These are phyloP conservation scores for Ustilago shanxiensis DNA, from an alignment of 1,284 basidiomycete genomes.

Conservation along the genomic window DNA sequence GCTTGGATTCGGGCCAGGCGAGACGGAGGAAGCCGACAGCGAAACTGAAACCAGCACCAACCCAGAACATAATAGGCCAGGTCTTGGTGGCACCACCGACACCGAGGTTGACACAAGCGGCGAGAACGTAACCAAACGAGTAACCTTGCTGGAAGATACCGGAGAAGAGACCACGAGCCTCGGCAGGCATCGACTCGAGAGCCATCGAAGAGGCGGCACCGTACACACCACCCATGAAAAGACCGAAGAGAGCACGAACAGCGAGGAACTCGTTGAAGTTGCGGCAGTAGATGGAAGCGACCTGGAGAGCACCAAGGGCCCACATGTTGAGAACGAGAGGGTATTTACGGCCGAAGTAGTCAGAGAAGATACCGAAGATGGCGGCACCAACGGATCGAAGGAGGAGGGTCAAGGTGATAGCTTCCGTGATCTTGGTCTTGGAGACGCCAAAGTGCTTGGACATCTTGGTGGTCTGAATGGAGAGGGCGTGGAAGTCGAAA, in stretches of 20 bases:
- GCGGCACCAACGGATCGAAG: constrained; percentile 56
- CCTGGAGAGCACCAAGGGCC: constrained; percentile 49
- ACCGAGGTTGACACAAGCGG: constrained; percentile 55
- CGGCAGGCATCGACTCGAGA: constrained; percentile 52
- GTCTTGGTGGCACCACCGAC: constrained; percentile 41
- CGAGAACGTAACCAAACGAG: constrained; percentile 56
- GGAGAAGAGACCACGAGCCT: constrained; percentile 51
- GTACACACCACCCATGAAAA: constrained; percentile 57
- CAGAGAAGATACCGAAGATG: constrained; percentile 52
- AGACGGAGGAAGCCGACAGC: constrained; percentile 47
- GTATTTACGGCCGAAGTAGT: constrained; percentile 73
- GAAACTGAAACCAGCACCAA: constrained; percentile 53
- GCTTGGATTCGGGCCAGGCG: constrained; percentile 56
- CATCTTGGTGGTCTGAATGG: constrained; percentile 53
- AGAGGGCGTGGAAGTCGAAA: constrained; percentile 56
- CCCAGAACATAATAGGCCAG: constrained; percentile 59
- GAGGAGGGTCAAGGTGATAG: constrained; percentile 54
- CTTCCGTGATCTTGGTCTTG: constrained; percentile 50
- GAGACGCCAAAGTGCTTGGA: constrained; percentile 47
- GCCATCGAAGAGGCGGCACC: constrained; percentile 40
- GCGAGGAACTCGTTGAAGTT: constrained; percentile 53
- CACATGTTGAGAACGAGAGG: constrained; percentile 59
- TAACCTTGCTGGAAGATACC: constrained; percentile 62
- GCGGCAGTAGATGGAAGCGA: constrained; percentile 47
- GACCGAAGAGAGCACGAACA: constrained; percentile 56